Evolutionary conservation across 495 filamentous ascomycete genomes (phyloP), one percentile per base, ranked within the genome.

Genomic region (Penicillium antarcticum): DNA sequence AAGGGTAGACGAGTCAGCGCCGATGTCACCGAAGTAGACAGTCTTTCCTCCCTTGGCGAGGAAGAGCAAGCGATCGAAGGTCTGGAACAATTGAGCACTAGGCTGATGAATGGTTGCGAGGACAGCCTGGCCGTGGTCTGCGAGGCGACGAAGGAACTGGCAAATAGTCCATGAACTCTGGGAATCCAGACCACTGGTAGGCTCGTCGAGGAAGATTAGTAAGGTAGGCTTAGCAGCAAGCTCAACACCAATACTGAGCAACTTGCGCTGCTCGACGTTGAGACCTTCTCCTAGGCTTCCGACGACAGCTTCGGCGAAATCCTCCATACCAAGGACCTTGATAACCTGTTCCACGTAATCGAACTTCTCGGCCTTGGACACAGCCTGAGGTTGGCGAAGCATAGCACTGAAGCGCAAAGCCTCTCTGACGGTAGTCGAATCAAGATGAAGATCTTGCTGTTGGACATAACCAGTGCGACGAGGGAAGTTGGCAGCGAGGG

Each of bases 41-140:
- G 89, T 89, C 52, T 77, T 81, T 24, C 91, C 91, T 26, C 89
- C 90, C 46, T 83, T 85, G 3, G 84, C 83, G 32, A 96, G 74
- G 72, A 95, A 92, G 14, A 95, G 74, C 9, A 97, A 74, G 16
- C 88, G 83, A 65, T 97, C 91, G 60, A 97, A 97, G 38, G 87
- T 81, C 61, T 95, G 87, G 73, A 97, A 95, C 37, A 97, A 76
- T 63, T 91, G 84, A 26, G 89, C 89, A 2, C 87, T 91, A 1
- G 91, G 91, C 65, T 97, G 92, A 67, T 97, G 92, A 48, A 97
- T 96, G 3, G 91, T 96, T 59, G 87, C 90, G 6, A 96, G 81
- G 56, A 96, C 85, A 35, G 91, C 90, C 64, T 95, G 89, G 14
- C 91, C 91, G 54, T 81, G 84, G 67, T 89, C 86, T 42, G 91